Evolutionary conservation across 1,139 yeast genomes (phyloP).

Genomic region (Suhomyces anneliseae): DNA sequence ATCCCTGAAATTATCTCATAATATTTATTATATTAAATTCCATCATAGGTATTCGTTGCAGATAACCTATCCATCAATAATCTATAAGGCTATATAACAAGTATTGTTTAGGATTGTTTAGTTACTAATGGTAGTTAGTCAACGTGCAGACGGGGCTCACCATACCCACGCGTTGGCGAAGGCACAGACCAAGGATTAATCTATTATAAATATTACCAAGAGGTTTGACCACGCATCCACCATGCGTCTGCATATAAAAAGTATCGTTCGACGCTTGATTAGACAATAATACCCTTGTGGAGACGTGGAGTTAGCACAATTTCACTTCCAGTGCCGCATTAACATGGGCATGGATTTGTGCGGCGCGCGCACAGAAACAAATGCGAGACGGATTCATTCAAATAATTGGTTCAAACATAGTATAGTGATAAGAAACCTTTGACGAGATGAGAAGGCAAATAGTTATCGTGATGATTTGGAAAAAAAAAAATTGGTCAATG

Average conservation of each 20-base stretch:
- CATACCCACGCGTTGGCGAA: conserved; percentile 1
- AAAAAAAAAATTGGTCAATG: too few relatives aligned
- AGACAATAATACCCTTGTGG: not conserved
- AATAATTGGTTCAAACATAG: too few relatives aligned
- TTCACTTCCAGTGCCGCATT: not conserved
- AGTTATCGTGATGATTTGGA: too few relatives aligned
- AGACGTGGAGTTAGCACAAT: not conserved
- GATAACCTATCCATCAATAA: not conserved
- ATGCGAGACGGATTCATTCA: not conserved
- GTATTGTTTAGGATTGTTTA: too few relatives aligned
- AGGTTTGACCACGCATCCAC: not conserved
- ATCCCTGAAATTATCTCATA: not conserved
- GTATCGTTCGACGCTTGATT: conserved; percentile 5
- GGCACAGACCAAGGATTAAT: not conserved
- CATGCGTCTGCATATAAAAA: not conserved
- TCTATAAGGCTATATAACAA: not conserved
- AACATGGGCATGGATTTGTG: not conserved
- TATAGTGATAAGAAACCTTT: too few relatives aligned
- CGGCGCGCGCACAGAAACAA: not conserved
- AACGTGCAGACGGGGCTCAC: not conserved
- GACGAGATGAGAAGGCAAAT: too few relatives aligned
- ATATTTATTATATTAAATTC: too few relatives aligned
- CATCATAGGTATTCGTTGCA: not conserved
- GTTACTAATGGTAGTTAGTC: too few relatives aligned
- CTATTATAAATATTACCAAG: not conserved